A percentile compares a stretch with the other conserved stretches of the same genome.
These are phyloP conservation scores for Cercis canadensis DNA, from an alignment of 306 rosid species.

Conservation along the genomic window DNA sequence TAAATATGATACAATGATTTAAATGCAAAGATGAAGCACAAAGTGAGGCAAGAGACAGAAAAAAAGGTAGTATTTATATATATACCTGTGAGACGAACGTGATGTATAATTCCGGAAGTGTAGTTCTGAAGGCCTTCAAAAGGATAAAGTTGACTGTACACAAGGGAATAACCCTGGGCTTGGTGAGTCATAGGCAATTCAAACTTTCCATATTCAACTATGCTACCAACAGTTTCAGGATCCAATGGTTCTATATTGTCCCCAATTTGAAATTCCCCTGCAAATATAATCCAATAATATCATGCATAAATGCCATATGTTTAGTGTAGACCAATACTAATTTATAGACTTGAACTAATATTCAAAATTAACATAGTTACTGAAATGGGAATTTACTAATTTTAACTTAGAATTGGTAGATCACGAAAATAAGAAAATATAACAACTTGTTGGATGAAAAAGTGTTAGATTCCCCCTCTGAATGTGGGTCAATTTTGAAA, in stretches of 20 bases:
- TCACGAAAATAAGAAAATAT: too few relatives aligned
- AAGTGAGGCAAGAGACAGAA: not conserved
- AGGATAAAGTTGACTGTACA: conserved; percentile 85
- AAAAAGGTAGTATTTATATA: not conserved
- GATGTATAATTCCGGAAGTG: conserved; percentile 95
- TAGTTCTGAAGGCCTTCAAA: conserved; percentile 91
- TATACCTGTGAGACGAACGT: conserved; percentile 80
- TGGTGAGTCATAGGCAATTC: conserved; percentile 42
- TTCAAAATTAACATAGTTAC: not conserved
- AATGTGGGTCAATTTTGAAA: not conserved
- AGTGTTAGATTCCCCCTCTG: too few relatives aligned
- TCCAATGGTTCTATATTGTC: conserved; percentile 64
- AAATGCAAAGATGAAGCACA: not conserved
- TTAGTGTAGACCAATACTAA: not conserved
- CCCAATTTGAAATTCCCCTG: conserved; percentile 92
- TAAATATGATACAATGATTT: not conserved
- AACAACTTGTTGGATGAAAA: too few relatives aligned
- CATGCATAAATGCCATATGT: not conserved
- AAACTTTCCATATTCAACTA: conserved; percentile 68
- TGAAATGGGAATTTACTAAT: too few relatives aligned
- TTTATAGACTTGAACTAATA: conserved; percentile 23
- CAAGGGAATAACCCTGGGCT: conserved; percentile 70
- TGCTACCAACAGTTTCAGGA: conserved; percentile 62
- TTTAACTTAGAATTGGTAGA: too few relatives aligned
- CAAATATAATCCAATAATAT: conserved; percentile 36